Evolutionary conservation across 1,284 basidiomycete species (phyloP), one percentile per base, ranked within the genome.

Genomic region (Cryptococcus sp.): DNA sequence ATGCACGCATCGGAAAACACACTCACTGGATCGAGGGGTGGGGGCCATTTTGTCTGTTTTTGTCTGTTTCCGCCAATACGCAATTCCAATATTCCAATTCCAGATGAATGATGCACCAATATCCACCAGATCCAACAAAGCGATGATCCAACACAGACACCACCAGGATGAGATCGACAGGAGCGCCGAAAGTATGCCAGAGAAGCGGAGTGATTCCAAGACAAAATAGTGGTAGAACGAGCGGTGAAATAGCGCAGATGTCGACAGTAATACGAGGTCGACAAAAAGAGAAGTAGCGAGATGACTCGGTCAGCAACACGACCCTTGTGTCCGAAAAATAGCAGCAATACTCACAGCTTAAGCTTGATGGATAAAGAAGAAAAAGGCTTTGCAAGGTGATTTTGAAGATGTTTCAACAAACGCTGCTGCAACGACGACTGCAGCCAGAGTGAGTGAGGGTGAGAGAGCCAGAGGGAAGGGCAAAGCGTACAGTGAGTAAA

Each of bases 11-110:
- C 23, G 47, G 5, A 26, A 29, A 38, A 34, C 49, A 51, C 41
- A 74, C 72, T 60, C 64, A 74, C 72, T 74, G 59, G 69, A 69
- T 64, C 70, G 63, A 51, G 64, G 60, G 50, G 59, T 63, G 58
- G 64, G 64, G 53, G 67, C 66, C 67, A 69, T 69, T 66, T 63
- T 63, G 59, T 55, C 49, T 54, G 48, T 46, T 59, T 52, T 62
- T 54, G 19, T 37, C 15, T 26, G 29, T 15, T 43, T 46, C 26
- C 29, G 13, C 29, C 29, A 34, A 46, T 49, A 20, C 38, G 23
- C 47, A 52, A 46, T 53, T 43, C 16, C 26, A 37, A 41, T 37
- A 29, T 26, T n/a, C 17, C 25, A 41, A 23, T 46, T 10, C 25
- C 46, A 20, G 45, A 11, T 15, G 29, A 29, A 38, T 19, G 38